Evolutionary conservation across 768 basidiomycete species (phyloP).

Genomic region (Austroboletus eburneus): DNA sequence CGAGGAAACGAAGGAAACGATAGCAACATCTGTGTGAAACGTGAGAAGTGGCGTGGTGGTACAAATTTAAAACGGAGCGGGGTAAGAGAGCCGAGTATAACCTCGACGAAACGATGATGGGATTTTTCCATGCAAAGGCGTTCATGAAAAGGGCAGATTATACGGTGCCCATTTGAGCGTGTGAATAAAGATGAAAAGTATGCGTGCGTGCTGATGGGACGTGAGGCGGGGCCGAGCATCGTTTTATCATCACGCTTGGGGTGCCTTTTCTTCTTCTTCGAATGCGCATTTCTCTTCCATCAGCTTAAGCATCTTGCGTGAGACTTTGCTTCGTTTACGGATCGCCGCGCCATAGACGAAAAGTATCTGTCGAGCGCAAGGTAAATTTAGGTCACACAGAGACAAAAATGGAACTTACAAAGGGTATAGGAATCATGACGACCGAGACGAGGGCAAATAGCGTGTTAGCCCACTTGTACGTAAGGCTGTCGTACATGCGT

Average conservation of each 20-base stretch:
- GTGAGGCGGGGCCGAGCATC: no score
- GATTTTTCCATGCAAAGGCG: no score
- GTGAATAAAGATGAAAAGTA: no score
- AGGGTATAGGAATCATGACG: slow-evolving; percentile 58
- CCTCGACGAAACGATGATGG: background rate
- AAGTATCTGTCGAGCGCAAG: slow-evolving; percentile 18
- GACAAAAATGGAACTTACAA: slow-evolving; percentile 34
- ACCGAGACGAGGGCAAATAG: slow-evolving; percentile 51
- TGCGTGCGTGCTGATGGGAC: no score
- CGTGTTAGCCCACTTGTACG: slow-evolving; percentile 58
- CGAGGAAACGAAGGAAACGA: no score
- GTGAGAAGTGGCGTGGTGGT: no score
- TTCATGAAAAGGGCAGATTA: no score
- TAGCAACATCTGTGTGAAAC: background rate
- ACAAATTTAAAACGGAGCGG: no score
- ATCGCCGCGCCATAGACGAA: slow-evolving; percentile 31
- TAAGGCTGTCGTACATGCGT: slow-evolving; percentile 53
- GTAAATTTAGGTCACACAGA: background rate
- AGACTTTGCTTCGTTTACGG: slow-evolving; percentile 29
- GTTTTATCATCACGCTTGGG: slow-evolving; percentile 7
- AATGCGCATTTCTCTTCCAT: background rate
- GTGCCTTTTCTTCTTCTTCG: slow-evolving; percentile 1
- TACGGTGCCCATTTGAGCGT: no score
- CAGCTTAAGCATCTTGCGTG: slow-evolving; percentile 19
- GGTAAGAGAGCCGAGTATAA: background rate